Percentiles rank a stretch among this genome's conserved stretches.
These are phyloP conservation scores for Solanum hybrid DNA, from an alignment of 305 asterid genomes.

Conservation along the genomic window DNA sequence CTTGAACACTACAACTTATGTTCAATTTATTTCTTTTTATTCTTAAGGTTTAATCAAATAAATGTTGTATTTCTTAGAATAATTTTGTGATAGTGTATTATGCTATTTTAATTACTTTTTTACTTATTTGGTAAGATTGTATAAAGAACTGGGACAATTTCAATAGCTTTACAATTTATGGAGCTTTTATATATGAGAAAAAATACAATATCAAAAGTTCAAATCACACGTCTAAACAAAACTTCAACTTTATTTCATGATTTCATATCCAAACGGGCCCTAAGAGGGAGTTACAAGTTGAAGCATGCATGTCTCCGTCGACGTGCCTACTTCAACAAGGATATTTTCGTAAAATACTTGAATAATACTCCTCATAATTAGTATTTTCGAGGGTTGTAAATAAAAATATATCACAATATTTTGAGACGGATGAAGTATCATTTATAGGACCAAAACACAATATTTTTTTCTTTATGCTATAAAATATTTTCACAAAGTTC, in stretches of 20 bases:
- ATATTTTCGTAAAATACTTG: too few relatives aligned
- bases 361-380: background rate
- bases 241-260: background rate
- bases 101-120: background rate
- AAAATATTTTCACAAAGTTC: background rate
- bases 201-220: too few relatives aligned
- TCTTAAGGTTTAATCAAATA: too few relatives aligned
- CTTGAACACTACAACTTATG: too few relatives aligned
- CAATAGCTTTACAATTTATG: background rate
- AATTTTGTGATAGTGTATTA: background rate
- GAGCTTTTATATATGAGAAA: background rate
- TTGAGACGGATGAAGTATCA: accelerated
- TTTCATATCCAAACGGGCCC: background rate
- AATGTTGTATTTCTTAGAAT: background rate
- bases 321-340: accelerated
- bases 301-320: background rate
- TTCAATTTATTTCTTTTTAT: too few relatives aligned
- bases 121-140: background rate
- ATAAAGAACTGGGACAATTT: background rate
- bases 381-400: accelerated
- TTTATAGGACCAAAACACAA: background rate
- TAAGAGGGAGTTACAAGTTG: background rate
- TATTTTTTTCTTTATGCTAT: background rate
- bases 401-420: background rate
- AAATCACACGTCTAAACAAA: background rate